Percentiles rank a stretch among this genome's conserved stretches.
Evolutionary conservation across 2,329 filamentous ascomycete species (phyloP).

Genomic region (Talaromyces pinophilus): DNA sequence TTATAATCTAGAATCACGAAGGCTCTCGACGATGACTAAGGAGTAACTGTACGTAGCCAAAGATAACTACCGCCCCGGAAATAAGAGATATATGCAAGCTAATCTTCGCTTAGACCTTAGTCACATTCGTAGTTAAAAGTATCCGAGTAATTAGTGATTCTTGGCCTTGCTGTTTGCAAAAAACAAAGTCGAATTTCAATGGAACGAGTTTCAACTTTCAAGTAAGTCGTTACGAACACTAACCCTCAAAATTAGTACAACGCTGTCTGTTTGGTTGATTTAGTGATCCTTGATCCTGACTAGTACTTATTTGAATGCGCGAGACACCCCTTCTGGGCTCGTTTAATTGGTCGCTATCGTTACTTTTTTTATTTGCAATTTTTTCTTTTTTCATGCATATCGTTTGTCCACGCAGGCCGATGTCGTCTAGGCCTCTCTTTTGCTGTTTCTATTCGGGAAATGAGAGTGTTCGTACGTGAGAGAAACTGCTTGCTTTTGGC

Average conservation of each 20-base stretch:
- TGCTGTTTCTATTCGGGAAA: background rate
- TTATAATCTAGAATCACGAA: background rate
- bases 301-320: background rate
- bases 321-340: background rate
- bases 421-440: background rate
- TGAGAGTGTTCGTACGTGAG: background rate
- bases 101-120: background rate
- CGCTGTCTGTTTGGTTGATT: background rate
- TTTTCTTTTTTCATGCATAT: background rate
- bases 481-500: background rate
- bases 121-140: background rate
- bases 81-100: background rate
- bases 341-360: background rate
- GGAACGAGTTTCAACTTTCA: background rate
- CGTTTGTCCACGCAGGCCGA: background rate
- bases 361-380: background rate
- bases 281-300: background rate
- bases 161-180: background rate
- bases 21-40: background rate
- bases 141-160: background rate
- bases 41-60: background rate
- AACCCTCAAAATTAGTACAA: background rate
- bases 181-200: background rate
- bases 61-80: background rate
- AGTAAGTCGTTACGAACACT: background rate